A percentile compares a stretch with the other conserved stretches of the same genome.
Evolutionary conservation across 257 asterid genomes (phyloP).

Genomic region (Solanum sparsipilum): DNA sequence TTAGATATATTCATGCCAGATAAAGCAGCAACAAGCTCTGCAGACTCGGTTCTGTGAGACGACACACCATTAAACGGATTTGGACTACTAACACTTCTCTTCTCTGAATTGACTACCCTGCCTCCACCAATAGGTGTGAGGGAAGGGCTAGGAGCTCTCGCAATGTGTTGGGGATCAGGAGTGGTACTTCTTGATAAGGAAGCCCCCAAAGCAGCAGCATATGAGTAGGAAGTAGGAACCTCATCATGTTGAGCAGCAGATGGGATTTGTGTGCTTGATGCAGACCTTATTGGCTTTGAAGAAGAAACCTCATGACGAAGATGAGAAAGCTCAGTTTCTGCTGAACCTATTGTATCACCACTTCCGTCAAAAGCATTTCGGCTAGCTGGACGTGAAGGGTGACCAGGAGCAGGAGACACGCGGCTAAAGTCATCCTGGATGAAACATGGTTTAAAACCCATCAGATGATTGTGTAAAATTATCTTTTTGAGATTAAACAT

Average conservation of each 20-base stretch:
- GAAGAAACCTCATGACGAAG: constrained; percentile 41
- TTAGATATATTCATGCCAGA: constrained; percentile 74
- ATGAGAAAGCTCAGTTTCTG: constrained; percentile 57
- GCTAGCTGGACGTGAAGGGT: constrained; percentile 78
- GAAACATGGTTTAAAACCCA: not conserved
- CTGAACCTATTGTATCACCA: constrained; percentile 28
- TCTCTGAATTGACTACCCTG: constrained; percentile 53
- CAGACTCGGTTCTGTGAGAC: constrained; percentile 42
- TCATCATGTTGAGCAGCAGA: constrained; percentile 47
- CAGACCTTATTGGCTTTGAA: constrained; percentile 34
- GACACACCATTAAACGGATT: constrained; percentile 46
- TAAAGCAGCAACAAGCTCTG: constrained; percentile 72
- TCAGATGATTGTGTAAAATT: not conserved
- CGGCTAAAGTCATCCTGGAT: constrained; percentile 74
- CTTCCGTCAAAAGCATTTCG: constrained; percentile 69
- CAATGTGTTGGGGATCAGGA: constrained; percentile 80
- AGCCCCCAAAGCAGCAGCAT: constrained; percentile 88
- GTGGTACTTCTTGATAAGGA: constrained; percentile 92
- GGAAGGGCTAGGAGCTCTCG: constrained; percentile 87
- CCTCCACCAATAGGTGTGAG: constrained; percentile 88
- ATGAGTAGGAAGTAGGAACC: constrained; percentile 58
- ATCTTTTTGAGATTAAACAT: not conserved
- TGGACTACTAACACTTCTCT: constrained; percentile 42
- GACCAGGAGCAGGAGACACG: constrained; percentile 44
- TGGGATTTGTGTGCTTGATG: constrained; percentile 32